Evolutionary conservation across 495 filamentous ascomycete genomes (phyloP), one percentile per base, ranked within the genome.

Genomic region (Neurospora sublineolata): DNA sequence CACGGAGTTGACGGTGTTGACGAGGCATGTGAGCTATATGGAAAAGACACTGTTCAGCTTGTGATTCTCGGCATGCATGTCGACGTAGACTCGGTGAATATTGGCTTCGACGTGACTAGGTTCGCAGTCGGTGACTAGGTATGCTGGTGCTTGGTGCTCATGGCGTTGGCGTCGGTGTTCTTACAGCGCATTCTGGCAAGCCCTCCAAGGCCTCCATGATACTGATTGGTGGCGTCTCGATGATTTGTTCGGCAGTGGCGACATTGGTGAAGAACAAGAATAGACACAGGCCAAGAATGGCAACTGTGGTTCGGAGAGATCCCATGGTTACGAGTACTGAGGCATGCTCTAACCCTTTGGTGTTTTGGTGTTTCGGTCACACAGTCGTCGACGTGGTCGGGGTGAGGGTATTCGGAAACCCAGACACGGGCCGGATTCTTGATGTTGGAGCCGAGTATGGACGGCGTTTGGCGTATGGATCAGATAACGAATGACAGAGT

Each of bases 261-360:
- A 37, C 37, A 71, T 10, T 58, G 67, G 67, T 18, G 46, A 41
- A 30, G 23, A 72, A 36, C 6, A 39, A 20, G 33, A 68, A 37
- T 42, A 74, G 70, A 18, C 70, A 70, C 68, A 74, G 58, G 67
- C 73, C 70, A 30, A 74, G 30, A 18, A 74, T 39, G 68, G 70
- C 70, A 68, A 71, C 60, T 30, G 73, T 69, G 72, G 20, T 40
- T 72, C 33, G 30, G 68, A 41, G 16, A 40, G 73, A 68, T 58
- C 20, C 16, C 73, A 74, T 74, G 38, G 60, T 33, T 67, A 16
- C 68, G 27, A 60, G 2, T 64, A 64, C 52, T 64, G 52, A 18
- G 27, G 27, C 52, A 64, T 64, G 52, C 52, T 64, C 52, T 18
- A 14, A 58, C 46, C 11, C 46, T 58, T 60, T 30, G 52, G 23